Conservation (phyloP, 495 filamentous ascomycete genomes). For the Neurospora sp. region DNA sequence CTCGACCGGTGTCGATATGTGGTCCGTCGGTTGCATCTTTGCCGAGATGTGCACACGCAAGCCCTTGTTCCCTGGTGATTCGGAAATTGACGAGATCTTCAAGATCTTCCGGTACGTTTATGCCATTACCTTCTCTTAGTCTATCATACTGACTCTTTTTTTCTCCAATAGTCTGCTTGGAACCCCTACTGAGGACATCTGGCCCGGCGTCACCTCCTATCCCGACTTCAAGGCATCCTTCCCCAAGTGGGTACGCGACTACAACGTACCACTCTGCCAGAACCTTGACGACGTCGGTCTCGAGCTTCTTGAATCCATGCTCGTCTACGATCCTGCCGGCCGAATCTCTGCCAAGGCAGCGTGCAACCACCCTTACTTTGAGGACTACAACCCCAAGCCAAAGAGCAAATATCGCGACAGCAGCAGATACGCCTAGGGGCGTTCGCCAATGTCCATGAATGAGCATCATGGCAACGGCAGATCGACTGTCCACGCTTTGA, state of each 20-base stretch:
- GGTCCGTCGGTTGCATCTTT: constrained; percentile 97
- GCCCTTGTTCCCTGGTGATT: constrained; percentile 94
- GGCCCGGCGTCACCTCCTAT: constrained; percentile 95
- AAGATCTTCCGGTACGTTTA: constrained; percentile 85
- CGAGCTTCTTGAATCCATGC: constrained; percentile 81
- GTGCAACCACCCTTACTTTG: constrained; percentile 86
- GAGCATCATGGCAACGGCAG: background rate
- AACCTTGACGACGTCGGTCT: constrained; percentile 65
- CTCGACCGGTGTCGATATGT: constrained; percentile 98
- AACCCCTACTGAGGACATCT: constrained; percentile 77
- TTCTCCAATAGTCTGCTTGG: constrained; percentile 59
- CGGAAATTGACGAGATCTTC: constrained; percentile 99
- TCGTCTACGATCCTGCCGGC: constrained; percentile 89
- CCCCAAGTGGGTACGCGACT: constrained; percentile 85
- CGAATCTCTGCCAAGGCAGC: constrained; percentile 95
- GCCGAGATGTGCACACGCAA: constrained; percentile 99
- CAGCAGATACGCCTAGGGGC: constrained; percentile 30
- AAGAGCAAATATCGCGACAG: constrained; percentile 21
- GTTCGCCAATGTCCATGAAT: background rate
- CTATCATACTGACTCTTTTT: background rate
- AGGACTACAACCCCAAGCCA: constrained; percentile 42
- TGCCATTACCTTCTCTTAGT: background rate
- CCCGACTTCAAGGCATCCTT: constrained; percentile 96
- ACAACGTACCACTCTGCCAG: constrained; percentile 36
- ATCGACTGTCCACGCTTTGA: background rate